Conservation (phyloP, 2,329 filamentous ascomycete genomes). For the Talaromyces marneffei region DNA sequence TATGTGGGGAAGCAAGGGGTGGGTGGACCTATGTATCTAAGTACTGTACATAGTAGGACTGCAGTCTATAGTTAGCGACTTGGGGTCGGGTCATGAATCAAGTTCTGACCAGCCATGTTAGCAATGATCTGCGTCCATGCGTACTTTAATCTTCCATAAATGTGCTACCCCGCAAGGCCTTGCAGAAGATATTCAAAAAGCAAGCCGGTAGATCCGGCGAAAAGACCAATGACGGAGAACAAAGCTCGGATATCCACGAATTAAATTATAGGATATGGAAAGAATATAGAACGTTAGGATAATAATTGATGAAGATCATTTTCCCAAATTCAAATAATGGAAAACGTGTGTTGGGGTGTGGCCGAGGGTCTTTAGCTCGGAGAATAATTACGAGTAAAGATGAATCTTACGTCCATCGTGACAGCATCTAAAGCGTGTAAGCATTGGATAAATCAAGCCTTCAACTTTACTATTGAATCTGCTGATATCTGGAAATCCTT, state of each 20-base stretch:
- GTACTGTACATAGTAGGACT: neutral
- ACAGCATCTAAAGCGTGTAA: neutral
- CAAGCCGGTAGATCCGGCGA: neutral
- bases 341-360: neutral
- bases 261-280: neutral
- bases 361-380: neutral
- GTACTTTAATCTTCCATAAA: neutral
- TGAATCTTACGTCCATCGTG: too few species aligned
- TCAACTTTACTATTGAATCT: neutral
- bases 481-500: too few species aligned
- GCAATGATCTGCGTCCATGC: neutral
- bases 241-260: neutral
- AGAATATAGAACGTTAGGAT: neutral
- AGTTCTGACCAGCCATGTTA: neutral
- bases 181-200: neutral
- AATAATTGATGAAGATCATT: neutral
- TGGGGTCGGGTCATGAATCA: neutral
- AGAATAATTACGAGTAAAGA: neutral
- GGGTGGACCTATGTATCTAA: neutral
- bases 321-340: neutral
- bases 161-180: neutral
- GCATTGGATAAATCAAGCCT: neutral
- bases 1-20: conserved; percentile 8
- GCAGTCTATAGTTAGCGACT: neutral
- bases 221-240: neutral